Base-by-base conservation (phyloP, 805 yeast genomes). In the Candida multigemmis region DNA sequence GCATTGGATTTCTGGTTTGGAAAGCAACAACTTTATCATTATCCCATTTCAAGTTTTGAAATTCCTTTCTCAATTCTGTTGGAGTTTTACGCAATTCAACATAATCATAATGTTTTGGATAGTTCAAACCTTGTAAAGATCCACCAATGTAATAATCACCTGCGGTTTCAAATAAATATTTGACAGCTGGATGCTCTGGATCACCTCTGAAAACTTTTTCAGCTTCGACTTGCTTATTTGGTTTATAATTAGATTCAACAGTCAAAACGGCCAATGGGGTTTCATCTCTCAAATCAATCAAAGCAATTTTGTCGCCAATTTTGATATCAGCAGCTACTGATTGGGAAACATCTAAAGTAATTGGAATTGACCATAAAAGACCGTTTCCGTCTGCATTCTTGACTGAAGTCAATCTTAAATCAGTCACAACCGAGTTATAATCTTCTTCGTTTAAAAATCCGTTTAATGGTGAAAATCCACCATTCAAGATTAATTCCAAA, bases 1-100 rank as follows among this genome's bases (percentile, higher is more conserved):
- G 97, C 96, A 87, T 89, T 41, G 97, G 97, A 65, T 87, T 87
- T 65, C 97, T 75, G 22, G 97, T 87, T 65, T 87, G 97, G 78
- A 87, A 87, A 18, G 97, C 97, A 25, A 87, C 97, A 30, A 87
- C 82, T 28, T 54, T 48, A 31, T 60, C 55, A 46, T 75, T 68
- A 45, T 74, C 70, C 96, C 96, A 87, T 40, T 83, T 79, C 51
- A 80, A 76, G 44, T 72, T 71, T 35, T 61, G 54, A 48, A 89
- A 89, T 62, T 87, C 95, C 14, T 76, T 59, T 58, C 97, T 77
- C 46, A 87, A 70, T 59, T 86, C 94, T 15, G 84, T 74, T 16
- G 97, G 97, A 15, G 95, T 82, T 60, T 79, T 79, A 54, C 97
- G 75, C 38, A 79, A 66, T 27, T 78, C 89, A 15, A 81, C 77